A percentile compares a stretch with the other conserved stretches of the same genome.
These are phyloP conservation scores for Pseudopyricularia javanii DNA, from an alignment of 2,329 filamentous ascomycete species.

Conservation along the genomic window DNA sequence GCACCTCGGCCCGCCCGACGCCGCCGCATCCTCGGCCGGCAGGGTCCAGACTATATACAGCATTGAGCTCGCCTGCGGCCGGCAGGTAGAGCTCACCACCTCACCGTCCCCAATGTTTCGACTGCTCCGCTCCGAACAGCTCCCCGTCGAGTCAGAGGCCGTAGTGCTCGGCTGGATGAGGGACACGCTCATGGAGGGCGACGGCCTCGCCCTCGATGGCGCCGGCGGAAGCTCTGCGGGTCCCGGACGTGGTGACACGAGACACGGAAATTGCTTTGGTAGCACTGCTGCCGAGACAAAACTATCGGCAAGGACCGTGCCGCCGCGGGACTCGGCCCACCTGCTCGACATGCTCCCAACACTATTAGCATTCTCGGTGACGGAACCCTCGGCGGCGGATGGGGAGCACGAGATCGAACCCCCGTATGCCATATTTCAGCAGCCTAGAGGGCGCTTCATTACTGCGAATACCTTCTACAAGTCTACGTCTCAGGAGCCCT, in stretches of 20 bases:
- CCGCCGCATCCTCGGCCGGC: constrained; percentile 13
- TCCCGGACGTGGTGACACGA: not conserved
- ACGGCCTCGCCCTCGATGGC: not conserved
- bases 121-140: constrained; percentile 33
- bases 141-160: constrained; percentile 30
- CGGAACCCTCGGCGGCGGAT: not conserved
- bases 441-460: constrained; percentile 24
- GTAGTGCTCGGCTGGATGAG: constrained; percentile 31
- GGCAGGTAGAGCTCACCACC: constrained; percentile 26
- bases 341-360: constrained; percentile 24
- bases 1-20: constrained; percentile 12
- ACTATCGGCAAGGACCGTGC: not conserved
- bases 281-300: not conserved
- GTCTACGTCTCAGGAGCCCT: constrained; percentile 9
- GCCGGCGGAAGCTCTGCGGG: not conserved
- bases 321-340: no score
- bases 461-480: constrained; percentile 14
- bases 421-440: constrained; percentile 29
- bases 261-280: not conserved
- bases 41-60: constrained; percentile 28
- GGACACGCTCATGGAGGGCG: not conserved
- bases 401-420: constrained; percentile 4
- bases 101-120: constrained; percentile 27
- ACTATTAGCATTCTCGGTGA: constrained; percentile 21
- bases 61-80: constrained; percentile 27